phyloP scores from a whole-genome alignment of 1,284 basidiomycete genomes.

The Lentinula novae-zelandiae region DNA sequence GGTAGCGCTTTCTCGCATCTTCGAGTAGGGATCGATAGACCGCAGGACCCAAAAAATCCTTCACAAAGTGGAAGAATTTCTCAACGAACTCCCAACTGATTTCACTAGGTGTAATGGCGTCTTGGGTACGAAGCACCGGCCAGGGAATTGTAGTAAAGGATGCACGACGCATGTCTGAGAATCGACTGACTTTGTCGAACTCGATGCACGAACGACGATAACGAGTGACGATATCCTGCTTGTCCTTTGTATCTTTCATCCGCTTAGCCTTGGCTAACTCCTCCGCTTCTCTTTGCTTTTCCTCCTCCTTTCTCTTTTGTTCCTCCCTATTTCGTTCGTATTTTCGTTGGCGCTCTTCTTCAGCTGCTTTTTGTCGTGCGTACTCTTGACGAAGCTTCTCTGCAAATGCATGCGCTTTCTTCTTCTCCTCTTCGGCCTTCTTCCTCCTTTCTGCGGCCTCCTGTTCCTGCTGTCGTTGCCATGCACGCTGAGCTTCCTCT shows the following conservation, averaged over 20 bases:
- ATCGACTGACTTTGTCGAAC: background rate
- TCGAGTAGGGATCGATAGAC: background rate
- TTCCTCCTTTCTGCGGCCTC: background rate
- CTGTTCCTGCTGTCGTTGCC: background rate
- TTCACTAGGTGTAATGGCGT: background rate
- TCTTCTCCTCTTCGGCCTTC: background rate
- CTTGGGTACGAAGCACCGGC: background rate
- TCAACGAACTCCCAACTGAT: background rate
- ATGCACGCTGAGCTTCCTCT: background rate
- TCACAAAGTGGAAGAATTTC: background rate
- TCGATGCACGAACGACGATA: background rate
- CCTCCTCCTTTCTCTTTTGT: background rate
- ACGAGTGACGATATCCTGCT: background rate
- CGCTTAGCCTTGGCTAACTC: background rate
- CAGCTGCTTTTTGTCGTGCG: background rate
- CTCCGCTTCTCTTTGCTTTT: background rate
- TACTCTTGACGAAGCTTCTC: background rate
- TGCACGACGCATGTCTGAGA: background rate
- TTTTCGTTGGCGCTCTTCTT: background rate
- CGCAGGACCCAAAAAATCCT: background rate
- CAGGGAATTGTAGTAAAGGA: conserved; percentile 1
- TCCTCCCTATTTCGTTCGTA: background rate
- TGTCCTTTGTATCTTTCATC: background rate
- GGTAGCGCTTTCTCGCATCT: background rate
- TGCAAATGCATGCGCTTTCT: background rate